Base-by-base conservation (phyloP, 2,329 filamentous ascomycete species). In the Phyllosticta citrichinensis region DNA sequence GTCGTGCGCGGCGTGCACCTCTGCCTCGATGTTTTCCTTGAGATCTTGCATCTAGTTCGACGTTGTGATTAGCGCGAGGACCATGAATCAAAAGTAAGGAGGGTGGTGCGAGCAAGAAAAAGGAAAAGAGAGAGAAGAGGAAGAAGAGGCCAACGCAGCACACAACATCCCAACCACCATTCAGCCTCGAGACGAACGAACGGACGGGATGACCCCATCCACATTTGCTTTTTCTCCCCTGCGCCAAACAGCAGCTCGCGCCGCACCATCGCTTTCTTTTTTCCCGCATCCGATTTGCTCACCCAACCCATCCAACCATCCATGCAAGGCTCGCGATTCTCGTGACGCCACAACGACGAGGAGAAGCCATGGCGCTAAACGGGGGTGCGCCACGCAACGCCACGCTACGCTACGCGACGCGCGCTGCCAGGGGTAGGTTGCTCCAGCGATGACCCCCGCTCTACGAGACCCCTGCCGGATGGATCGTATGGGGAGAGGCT, bases 1-100 rank as follows among this genome's bases (percentile, higher is more conserved):
- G 66, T 96, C 92, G 68, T 96, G 86, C 0, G 94, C 91, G 61
- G 84, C 85, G 71, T 94, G 89, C 9, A 97, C 87, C 75, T 99
- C 94, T 64, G 87, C 92, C 71, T 97, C 93, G 64, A 99, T 96
- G 68, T 94, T 95, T 73, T 97, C 94, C 72, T 97, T 97, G 67
- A 99, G 81, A 74, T 99, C 94, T 55, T 88, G 86, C 93, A 97
- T 99, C 92, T 97, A 65, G n/a, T 20, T 62, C 27, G 51, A 17
- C n/a, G 27, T 3, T 6, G 27, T n/a, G 9, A 30, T 30, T 30
- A 10, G 27, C 9, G 27, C 27, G 27, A 10, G 6, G 27, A 30
- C 6, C 27, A 30, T 6, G 5, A 30, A 30, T 30, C 6, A 30
- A 30, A 10, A 30, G 5, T 8, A 5, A 30, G 6, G 5, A 30